phyloP scores from a whole-genome alignment of 1,284 basidiomycete genomes.

The Boletellus deceptivus region DNA sequence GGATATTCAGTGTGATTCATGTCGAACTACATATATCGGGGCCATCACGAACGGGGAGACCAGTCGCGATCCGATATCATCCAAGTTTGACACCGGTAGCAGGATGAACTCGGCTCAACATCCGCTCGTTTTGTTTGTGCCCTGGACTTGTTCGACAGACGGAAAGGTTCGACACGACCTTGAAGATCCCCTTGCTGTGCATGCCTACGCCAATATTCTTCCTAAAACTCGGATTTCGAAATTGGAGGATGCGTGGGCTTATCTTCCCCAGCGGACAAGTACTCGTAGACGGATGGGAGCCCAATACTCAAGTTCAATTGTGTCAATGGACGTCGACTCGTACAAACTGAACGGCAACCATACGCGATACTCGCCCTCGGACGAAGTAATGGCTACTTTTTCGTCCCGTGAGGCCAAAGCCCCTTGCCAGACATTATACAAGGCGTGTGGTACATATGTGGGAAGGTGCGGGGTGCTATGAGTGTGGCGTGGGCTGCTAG shows the following conservation, averaged over 20 bases:
- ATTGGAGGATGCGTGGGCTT: conserved; percentile 11
- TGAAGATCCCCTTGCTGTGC: conserved; percentile 48
- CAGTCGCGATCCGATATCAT: background rate
- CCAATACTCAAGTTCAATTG: conserved; percentile 14
- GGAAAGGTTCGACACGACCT: conserved; percentile 44
- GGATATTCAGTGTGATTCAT: background rate
- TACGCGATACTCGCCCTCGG: conserved; percentile 42
- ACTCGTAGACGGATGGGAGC: conserved; percentile 43
- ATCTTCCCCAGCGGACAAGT: conserved; percentile 60
- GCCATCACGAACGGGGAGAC: conserved; percentile 3
- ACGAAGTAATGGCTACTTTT: conserved; percentile 58
- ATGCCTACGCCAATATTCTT: conserved; percentile 10
- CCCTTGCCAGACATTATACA: too few relatives aligned
- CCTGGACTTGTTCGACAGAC: conserved; percentile 50
- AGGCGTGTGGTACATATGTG: too few relatives aligned
- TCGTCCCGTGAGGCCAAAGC: too few relatives aligned
- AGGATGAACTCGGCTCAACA: background rate
- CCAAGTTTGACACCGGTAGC: too few relatives aligned
- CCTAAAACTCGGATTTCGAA: background rate
- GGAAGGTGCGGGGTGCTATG: too few relatives aligned
- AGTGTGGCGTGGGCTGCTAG: too few relatives aligned
- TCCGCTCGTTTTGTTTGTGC: background rate
- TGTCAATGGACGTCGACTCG: background rate
- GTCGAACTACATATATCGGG: background rate
- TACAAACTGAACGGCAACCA: conserved; percentile 19